Evolutionary conservation across 352 stramenopile genomes (phyloP).

Genomic region (Pelagophyceae sp.): DNA sequence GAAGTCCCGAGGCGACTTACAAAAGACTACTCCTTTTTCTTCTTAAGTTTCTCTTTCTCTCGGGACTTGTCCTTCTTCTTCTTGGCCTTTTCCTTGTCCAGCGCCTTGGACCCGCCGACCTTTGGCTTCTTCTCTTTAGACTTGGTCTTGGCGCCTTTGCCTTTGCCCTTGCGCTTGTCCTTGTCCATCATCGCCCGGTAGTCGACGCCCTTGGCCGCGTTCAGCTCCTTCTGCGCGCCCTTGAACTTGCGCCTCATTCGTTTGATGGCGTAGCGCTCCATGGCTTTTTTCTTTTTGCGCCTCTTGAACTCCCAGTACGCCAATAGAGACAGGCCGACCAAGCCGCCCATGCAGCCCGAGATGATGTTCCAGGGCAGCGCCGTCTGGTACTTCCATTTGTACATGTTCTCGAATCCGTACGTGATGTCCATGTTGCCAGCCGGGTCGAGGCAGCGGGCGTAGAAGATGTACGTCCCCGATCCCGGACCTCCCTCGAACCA

Average conservation of each 20-base stretch:
- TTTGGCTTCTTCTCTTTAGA: slow-evolving; percentile 33
- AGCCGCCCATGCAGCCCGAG: slow-evolving; percentile 57
- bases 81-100: slow-evolving; percentile 27
- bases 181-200: slow-evolving; percentile 63
- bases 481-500: slow-evolving; percentile 51
- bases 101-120: slow-evolving; percentile 28
- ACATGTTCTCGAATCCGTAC: slow-evolving; percentile 73
- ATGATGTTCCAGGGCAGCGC: slow-evolving; percentile 76
- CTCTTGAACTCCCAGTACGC: slow-evolving; percentile 80
- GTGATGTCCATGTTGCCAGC: slow-evolving; percentile 77
- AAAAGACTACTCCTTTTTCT: neutral
- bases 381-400: slow-evolving; percentile 79
- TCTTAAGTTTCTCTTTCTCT: slow-evolving; percentile 24
- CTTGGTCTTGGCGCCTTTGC: slow-evolving; percentile 47
- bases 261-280: slow-evolving; percentile 87
- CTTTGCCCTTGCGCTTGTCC: slow-evolving; percentile 48
- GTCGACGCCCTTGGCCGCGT: slow-evolving; percentile 49
- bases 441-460: slow-evolving; percentile 70
- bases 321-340: slow-evolving; percentile 60
- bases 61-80: slow-evolving; percentile 28
- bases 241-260: slow-evolving; percentile 84
- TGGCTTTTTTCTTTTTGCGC: slow-evolving; percentile 69
- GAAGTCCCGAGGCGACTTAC: neutral
- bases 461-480: slow-evolving; percentile 73
- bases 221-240: slow-evolving; percentile 47